Evolutionary conservation across 2,329 filamentous ascomycete genomes (phyloP), one percentile per base, ranked within the genome.

Genomic region (Nigrospora oryzae): DNA sequence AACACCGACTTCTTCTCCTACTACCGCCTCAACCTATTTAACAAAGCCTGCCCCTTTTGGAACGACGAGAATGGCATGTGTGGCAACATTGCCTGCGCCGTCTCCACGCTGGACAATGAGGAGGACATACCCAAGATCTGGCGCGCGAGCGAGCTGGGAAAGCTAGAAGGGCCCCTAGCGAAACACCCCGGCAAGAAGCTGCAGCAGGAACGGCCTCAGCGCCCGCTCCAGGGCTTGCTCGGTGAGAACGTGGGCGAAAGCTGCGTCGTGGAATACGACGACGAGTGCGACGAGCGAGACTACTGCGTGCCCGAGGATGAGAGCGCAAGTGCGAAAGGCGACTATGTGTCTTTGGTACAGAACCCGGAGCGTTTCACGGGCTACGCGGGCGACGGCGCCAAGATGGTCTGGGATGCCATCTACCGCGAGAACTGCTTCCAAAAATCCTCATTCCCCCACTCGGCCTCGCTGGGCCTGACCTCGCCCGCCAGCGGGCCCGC

Each of bases 1-100:
- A 81, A 86, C 43, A 95, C 91, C 63, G 93, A 98, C 66, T 98
- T 96, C 76, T 98, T 98, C 68, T 91, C 91, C 43, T 89, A 97
- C 67, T 98, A 97, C 70, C 84, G 93, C 46, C 71, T 98, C 38
- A 97, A 96, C 63, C 77, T 98, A 16, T 98, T 89, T 67, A 86
- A 94, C 65, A 95, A 93, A 65, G 81, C 80, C 67, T 98, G 93
- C 60, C 93, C 93, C 0, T 98, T 97, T 63, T 98, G 93, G 91
- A 80, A 83, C 60, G 93, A 98, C 63, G 84, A 89, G 49, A 85
- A 86, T 65, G 88, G 88, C 63, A 87, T 96, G 76, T 98, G 93
- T 66, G 93, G 90, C 52, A 98, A 98, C 67, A 89, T 95, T 55
- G 93, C 90, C 16, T 98, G 93, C 63, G 87, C 91, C 11, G 93